Conservation (phyloP, 176 grass and related monocot genomes). For the Oryza meridionalis region DNA sequence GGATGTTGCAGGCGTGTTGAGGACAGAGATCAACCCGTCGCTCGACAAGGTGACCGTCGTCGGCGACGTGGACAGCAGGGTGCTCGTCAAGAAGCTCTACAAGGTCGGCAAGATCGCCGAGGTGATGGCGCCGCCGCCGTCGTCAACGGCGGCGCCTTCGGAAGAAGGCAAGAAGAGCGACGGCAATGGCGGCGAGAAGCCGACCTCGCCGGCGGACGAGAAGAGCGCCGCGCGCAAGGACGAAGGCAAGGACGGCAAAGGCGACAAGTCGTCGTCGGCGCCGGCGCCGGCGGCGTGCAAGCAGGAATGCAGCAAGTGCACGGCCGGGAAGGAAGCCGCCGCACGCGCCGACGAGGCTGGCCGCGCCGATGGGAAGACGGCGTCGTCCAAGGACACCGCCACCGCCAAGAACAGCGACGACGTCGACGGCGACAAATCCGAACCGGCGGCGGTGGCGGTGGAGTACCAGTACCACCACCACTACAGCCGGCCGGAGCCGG, state of each 20-base stretch:
- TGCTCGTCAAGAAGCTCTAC: constrained; percentile 71
- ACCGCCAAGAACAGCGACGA: background rate
- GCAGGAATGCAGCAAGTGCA: constrained; percentile 37
- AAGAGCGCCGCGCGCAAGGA: constrained; percentile 38
- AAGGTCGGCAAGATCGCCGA: constrained; percentile 82
- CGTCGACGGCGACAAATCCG: background rate
- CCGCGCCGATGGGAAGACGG: constrained; percentile 21
- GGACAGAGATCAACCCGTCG: constrained; percentile 77
- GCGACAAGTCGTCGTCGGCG: constrained; percentile 32
- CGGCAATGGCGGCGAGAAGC: constrained; percentile 17
- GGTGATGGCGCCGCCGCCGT: constrained; percentile 8
- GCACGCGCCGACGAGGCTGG: background rate
- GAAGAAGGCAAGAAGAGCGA: constrained; percentile 39
- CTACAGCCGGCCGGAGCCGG: constrained; percentile 57
- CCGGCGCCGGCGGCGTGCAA: constrained; percentile 20
- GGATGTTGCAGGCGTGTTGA: constrained; percentile 63
- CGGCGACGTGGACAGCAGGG: constrained; percentile 67
- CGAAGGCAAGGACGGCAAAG: constrained; percentile 3
- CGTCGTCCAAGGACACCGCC: background rate
- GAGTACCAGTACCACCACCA: constrained; percentile 28
- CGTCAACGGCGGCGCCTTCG: background rate
- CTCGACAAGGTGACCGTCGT: constrained; percentile 75
- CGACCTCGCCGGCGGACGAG: background rate
- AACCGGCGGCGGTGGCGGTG: background rate
- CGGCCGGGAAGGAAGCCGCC: background rate